Evolutionary conservation across 768 basidiomycete species (phyloP).

Genomic region (Chalciporus piperatus): DNA sequence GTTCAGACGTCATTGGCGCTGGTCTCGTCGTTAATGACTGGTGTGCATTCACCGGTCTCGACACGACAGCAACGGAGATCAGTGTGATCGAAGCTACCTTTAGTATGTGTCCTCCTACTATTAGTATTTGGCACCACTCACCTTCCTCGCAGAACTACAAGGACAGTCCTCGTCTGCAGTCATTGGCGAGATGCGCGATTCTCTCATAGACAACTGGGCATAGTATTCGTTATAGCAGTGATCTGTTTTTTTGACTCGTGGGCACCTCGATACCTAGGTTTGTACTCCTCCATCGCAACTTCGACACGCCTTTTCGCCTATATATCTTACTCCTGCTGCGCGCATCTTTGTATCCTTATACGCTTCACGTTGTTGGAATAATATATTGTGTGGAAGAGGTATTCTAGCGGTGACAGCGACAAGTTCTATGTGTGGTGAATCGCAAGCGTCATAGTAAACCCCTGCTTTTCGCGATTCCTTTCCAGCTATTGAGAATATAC

Average conservation of each 20-base stretch:
- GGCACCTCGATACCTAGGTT: conserved; percentile 6
- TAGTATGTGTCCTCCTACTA: conserved; percentile 55
- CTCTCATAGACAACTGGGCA: conserved; percentile 91
- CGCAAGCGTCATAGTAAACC: conserved; percentile 40
- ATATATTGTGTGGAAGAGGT: conserved; percentile 9
- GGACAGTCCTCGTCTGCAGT: conserved; percentile 79
- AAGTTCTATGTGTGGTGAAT: background rate
- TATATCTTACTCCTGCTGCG: conserved; percentile 10
- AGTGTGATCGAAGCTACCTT: conserved; percentile 97
- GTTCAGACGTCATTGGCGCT: conserved; percentile 96
- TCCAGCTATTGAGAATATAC: conserved; percentile 69
- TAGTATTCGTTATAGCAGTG: conserved; percentile 7
- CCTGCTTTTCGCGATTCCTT: conserved; percentile 65
- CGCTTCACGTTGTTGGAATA: conserved; percentile 15
- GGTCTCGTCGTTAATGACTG: conserved; percentile 99
- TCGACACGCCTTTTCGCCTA: background rate
- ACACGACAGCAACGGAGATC: conserved; percentile 99
- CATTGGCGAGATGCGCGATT: conserved; percentile 89
- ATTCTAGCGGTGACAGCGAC: background rate
- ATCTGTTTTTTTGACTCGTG: background rate
- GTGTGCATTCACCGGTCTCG: conserved; percentile 98
- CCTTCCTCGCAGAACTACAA: conserved; percentile 63
- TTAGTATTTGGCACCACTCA: conserved; percentile 5
- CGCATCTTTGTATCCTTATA: conserved; percentile 18
- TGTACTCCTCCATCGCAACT: background rate